Evolutionary conservation across 495 filamentous ascomycete genomes (phyloP).

Genomic region (Pyronema omphalodes): DNA sequence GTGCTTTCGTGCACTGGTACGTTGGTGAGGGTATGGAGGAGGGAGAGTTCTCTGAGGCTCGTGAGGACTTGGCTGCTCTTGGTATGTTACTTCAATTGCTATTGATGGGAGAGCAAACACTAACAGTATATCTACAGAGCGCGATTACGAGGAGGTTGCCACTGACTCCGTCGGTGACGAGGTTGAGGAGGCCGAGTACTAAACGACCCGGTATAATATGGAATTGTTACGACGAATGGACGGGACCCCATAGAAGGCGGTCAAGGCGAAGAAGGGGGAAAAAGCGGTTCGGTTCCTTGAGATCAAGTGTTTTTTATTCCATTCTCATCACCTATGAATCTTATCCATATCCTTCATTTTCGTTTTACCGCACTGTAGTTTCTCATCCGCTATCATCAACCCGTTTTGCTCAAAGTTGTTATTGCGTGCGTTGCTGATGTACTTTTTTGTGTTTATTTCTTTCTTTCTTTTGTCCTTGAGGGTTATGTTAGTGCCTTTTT

Average conservation of each 20-base stretch:
- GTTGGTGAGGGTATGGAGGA: conserved; percentile 95
- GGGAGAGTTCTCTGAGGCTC: conserved; percentile 79
- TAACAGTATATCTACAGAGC: conserved; percentile 36
- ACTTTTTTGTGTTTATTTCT: neutral
- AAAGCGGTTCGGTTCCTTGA: neutral
- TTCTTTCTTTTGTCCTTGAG: neutral
- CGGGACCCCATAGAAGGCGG: neutral
- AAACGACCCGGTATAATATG: conserved; percentile 22
- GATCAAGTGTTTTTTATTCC: conserved; percentile 5
- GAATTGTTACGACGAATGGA: neutral
- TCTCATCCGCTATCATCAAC: neutral
- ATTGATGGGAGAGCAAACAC: neutral
- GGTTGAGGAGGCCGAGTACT: conserved; percentile 88
- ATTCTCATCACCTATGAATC: conserved; percentile 2
- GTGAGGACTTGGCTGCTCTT: conserved; percentile 74
- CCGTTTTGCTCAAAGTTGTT: neutral
- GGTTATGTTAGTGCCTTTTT: neutral
- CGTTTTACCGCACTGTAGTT: neutral
- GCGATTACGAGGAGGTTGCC: conserved; percentile 98
- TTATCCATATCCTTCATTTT: conserved; percentile 5
- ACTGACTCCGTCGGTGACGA: conserved; percentile 85
- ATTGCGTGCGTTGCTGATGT: neutral
- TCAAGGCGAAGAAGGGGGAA: neutral
- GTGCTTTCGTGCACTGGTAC: conserved; percentile 90
- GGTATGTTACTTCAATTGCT: conserved; percentile 12